Evolutionary conservation across 179 eudicot species (phyloP).

Genomic region (Monotropa hypopitys): DNA sequence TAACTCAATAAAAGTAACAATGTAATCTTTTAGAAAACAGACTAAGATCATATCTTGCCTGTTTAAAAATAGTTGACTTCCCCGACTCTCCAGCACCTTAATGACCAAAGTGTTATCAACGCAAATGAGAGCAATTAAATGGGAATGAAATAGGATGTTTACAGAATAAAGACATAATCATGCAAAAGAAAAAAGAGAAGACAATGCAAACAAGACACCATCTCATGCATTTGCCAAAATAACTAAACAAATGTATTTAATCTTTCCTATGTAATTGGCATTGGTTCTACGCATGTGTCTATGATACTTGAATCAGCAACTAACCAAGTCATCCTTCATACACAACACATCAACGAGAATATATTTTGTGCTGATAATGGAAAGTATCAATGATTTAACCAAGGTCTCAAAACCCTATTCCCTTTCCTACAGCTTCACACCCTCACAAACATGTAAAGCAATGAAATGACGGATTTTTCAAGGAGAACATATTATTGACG

Average conservation of each 20-base stretch:
- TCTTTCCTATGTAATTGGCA: neutral
- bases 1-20: neutral
- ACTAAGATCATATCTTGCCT: slow-evolving; percentile 33
- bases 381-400: neutral
- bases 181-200: neutral
- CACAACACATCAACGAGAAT: neutral
- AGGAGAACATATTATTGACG: neutral
- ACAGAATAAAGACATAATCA: neutral
- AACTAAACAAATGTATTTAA: neutral
- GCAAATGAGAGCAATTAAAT: slow-evolving; percentile 4
- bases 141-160: neutral
- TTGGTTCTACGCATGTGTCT: neutral
- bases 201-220: neutral
- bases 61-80: slow-evolving; percentile 90
- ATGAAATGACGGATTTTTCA: neutral
- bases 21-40: neutral
- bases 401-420: neutral
- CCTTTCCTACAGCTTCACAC: neutral
- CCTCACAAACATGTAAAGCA: neutral
- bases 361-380: neutral
- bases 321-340: neutral
- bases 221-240: neutral
- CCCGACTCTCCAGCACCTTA: slow-evolving; percentile 97
- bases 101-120: slow-evolving; percentile 7
- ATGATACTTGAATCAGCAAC: neutral